Conservation (phyloP, 148 eudicot genomes). For the Rhododendron kiyosumense region DNA sequence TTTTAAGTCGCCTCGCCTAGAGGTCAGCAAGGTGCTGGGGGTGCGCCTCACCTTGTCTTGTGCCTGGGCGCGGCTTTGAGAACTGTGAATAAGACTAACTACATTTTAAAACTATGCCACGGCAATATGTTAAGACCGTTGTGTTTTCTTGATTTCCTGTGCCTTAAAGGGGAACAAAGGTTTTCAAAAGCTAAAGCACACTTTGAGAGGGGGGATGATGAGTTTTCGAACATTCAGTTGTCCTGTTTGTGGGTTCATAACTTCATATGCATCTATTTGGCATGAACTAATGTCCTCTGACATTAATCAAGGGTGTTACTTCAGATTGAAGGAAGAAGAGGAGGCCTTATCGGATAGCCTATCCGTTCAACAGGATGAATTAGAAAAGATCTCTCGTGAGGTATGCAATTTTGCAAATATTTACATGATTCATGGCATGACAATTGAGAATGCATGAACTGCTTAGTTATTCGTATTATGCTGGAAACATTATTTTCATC, state of each 20-base stretch:
- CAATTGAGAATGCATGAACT: background rate
- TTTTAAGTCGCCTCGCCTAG: no score
- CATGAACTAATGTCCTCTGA: constrained; percentile 3
- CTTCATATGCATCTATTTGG: background rate
- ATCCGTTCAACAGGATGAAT: constrained; percentile 30
- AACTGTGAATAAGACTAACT: no score
- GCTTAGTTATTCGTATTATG: background rate
- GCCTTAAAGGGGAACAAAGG: background rate
- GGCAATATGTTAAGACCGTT: background rate
- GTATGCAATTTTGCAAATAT: constrained; percentile 22
- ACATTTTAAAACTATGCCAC: background rate
- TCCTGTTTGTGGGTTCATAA: background rate
- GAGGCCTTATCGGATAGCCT: constrained; percentile 35
- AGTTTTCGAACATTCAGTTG: background rate
- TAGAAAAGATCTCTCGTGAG: constrained; percentile 42
- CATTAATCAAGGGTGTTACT: constrained; percentile 14
- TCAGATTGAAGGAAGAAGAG: constrained; percentile 66
- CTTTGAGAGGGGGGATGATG: background rate
- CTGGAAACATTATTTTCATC: background rate
- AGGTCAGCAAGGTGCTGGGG: no score
- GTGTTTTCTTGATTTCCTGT: background rate
- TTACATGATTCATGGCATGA: background rate
- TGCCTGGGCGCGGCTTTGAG: no score
- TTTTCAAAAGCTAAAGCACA: background rate
- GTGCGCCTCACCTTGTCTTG: no score